These are phyloP conservation scores for Apocynum venetum DNA, from an alignment of 257 asterid genomes.

Conservation along the genomic window DNA sequence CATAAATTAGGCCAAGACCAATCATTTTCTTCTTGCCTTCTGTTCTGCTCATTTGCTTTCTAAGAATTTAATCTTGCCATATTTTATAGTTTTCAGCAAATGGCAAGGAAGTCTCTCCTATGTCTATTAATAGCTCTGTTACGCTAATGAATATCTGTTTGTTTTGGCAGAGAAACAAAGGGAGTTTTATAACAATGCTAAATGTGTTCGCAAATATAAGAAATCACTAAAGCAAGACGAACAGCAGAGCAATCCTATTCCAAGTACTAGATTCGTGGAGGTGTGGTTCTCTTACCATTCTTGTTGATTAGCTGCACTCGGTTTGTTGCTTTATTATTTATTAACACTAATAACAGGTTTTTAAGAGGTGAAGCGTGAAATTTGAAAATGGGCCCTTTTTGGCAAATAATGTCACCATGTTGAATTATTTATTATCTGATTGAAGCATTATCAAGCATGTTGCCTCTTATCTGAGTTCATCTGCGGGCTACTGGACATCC, in stretches of 20 bases:
- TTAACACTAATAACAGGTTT: neutral
- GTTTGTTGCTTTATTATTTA: neutral
- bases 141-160: neutral
- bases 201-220: constrained; percentile 60
- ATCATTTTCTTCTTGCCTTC: neutral
- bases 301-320: neutral
- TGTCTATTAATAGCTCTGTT: neutral
- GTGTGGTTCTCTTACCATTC: constrained; percentile 24
- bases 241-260: constrained; percentile 29
- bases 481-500: neutral
- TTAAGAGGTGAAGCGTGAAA: neutral
- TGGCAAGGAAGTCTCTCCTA: neutral
- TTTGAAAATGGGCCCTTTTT: neutral
- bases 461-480: neutral
- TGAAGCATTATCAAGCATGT: neutral
- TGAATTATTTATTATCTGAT: neutral
- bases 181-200: constrained; percentile 90
- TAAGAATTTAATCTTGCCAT: neutral
- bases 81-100: neutral
- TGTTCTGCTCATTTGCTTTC: neutral
- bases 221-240: constrained; percentile 44
- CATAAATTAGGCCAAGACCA: neutral
- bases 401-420: neutral
- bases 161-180: constrained; percentile 65
- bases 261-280: constrained; percentile 30